Base-by-base conservation (phyloP, 1,284 basidiomycete species). In the Mycena citricolor region DNA sequence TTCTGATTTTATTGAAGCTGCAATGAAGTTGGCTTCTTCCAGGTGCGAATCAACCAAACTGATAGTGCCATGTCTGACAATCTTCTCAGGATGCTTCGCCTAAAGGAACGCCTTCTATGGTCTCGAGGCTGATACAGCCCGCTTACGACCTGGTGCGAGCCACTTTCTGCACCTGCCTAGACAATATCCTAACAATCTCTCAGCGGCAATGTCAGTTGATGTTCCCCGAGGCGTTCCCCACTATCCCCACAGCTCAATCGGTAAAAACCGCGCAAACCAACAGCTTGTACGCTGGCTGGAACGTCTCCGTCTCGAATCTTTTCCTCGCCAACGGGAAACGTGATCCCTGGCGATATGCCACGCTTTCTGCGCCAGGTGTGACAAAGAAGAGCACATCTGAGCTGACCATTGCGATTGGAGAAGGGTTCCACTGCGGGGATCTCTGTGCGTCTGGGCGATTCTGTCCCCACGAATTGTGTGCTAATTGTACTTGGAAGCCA, bases 271-370 rank as follows among this genome's bases (percentile, higher is more conserved):
- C 54, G 0, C 54, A 58, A 16, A 77, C 76, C 7, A 77, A 87
- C 58, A 41, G 24, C 0, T 62, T 61, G 14, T 86, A 83, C 61
- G 57, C 63, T 8, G 85, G 85, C 2, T 87, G 83, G 82, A 64
- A 79, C 55, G 71, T 83, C 21, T 63, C 67, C 17, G 65, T 74
- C 33, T 63, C 78, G 39, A 70, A 74, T 14, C 63, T 88, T 1
- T 84, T 87, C 71, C 83, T 85, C 54, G 81, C 79, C 16, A 86
- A 82, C 42, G 83, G 82, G 30, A 61, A 69, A 34, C 76, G 83
- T n/a, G 84, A 86, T 57, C 83, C 84, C n/a, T 87, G 83, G 84
- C 73, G 75, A 47, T 81, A 82, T 46, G 76, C 76, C 7, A 86
- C 84, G 0, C 65, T 84, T 12, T 85, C 83, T 5, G 79, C 83